These are phyloP conservation scores for Pseudocercospora vitis DNA, from an alignment of 2,329 filamentous ascomycete species.

Conservation along the genomic window DNA sequence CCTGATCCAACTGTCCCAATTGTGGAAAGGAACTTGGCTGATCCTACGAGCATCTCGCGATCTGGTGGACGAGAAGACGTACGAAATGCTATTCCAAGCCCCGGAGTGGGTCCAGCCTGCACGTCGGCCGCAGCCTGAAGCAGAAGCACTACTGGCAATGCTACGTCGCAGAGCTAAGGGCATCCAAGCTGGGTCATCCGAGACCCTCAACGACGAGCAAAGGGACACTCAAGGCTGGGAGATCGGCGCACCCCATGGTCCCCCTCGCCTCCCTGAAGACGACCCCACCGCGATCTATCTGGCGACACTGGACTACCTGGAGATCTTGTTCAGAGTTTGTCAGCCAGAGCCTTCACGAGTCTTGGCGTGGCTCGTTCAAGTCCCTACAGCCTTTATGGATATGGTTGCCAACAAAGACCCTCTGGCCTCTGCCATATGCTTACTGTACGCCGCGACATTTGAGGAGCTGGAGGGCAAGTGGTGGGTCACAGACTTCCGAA, in stretches of 20 bases:
- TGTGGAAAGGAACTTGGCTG: conserved; percentile 26
- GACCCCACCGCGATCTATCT: conserved; percentile 16
- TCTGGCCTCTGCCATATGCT: conserved; percentile 19
- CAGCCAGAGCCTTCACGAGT: conserved; percentile 19
- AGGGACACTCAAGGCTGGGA: conserved; percentile 2
- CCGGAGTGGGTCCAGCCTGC: conserved; percentile 15
- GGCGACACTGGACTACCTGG: conserved; percentile 18
- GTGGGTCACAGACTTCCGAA: conserved; percentile 21
- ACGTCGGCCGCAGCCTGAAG: neutral
- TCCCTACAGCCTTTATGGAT: conserved; percentile 21
- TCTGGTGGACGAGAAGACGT: conserved; percentile 17
- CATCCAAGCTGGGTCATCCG: neutral
- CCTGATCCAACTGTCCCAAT: conserved; percentile 13
- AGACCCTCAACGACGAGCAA: neutral
- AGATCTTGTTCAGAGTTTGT: conserved; percentile 14
- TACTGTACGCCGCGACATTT: conserved; percentile 21
- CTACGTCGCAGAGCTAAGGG: conserved; percentile 17
- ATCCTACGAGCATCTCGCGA: conserved; percentile 21
- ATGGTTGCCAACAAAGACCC: conserved; percentile 13
- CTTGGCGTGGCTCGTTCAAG: conserved; percentile 21
- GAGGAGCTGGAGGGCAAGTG: conserved; percentile 19
- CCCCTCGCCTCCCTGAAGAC: conserved; percentile 1
- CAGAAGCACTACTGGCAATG: conserved; percentile 17
- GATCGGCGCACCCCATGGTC: neutral
- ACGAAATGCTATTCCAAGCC: conserved; percentile 19